phyloP scores from a whole-genome alignment of 2,329 filamentous ascomycete species.

The Fusarium pilosicola region DNA sequence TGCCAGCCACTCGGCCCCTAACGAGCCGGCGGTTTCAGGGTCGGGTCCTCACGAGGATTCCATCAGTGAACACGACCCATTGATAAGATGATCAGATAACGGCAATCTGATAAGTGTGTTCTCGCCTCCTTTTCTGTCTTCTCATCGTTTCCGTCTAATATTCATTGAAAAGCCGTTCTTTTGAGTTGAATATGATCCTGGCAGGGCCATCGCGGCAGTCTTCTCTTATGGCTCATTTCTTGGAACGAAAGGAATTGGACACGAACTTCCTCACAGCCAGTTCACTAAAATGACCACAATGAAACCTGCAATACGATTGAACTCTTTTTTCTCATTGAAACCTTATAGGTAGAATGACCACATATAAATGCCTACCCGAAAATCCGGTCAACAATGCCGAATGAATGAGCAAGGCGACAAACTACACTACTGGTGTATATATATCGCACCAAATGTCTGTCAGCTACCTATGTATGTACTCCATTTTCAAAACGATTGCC shows the following conservation, averaged over 20 bases:
- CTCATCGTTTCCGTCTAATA: neutral
- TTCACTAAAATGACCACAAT: neutral
- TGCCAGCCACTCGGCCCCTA: slow-evolving; percentile 19
- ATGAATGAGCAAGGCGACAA: neutral
- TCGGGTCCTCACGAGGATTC: slow-evolving; percentile 23
- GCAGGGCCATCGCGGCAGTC: neutral
- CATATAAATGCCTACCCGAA: neutral
- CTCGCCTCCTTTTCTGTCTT: neutral
- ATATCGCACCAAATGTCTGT: neutral
- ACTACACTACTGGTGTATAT: neutral
- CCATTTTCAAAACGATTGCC: no score
- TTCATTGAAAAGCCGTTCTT: neutral
- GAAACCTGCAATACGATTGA: neutral
- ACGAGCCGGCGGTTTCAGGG: slow-evolving; percentile 28
- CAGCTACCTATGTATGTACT: neutral
- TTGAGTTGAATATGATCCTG: neutral
- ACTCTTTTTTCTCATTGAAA: neutral
- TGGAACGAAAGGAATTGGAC: neutral
- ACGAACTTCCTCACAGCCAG: neutral
- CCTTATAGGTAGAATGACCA: neutral
- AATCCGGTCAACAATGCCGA: neutral
- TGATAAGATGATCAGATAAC: slow-evolving; percentile 42
- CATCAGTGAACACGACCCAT: neutral
- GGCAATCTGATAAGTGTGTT: neutral
- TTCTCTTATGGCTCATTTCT: neutral